These are phyloP conservation scores for Xylaria sp. DNA, from an alignment of 2,329 filamentous ascomycete genomes.

Conservation along the genomic window DNA sequence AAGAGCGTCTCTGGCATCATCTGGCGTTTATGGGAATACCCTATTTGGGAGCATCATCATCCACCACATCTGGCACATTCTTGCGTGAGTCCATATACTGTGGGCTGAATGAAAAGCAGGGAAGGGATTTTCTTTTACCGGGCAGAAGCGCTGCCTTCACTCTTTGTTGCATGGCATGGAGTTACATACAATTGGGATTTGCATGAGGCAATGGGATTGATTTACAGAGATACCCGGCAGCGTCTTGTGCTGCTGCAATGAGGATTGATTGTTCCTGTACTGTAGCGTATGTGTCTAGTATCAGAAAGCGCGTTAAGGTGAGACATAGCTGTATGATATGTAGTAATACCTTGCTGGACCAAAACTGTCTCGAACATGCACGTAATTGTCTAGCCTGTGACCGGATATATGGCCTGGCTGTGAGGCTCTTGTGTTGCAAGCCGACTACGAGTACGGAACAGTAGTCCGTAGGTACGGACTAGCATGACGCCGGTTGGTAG, in stretches of 20 bases:
- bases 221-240: constrained; percentile 17
- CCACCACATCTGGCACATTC: constrained; percentile 32
- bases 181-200: constrained; percentile 9
- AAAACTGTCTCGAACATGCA: background rate
- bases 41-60: constrained; percentile 28
- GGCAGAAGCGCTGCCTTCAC: constrained; percentile 1
- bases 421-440: too few relatives aligned
- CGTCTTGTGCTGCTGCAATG: background rate
- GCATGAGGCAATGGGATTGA: constrained; percentile 3
- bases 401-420: background rate
- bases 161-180: constrained; percentile 17
- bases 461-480: too few relatives aligned
- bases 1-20: constrained; percentile 15
- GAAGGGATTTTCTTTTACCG: too few relatives aligned
- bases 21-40: constrained; percentile 26
- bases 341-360: background rate
- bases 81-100: constrained; percentile 16
- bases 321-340: background rate
- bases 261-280: background rate
- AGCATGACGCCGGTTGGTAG: too few relatives aligned
- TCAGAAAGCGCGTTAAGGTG: background rate
- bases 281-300: constrained; percentile 6
- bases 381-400: background rate
- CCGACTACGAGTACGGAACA: too few relatives aligned
- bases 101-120: background rate